Conservation (phyloP, 2,329 filamentous ascomycete genomes). For the Drechslerella coelobrocha region DNA sequence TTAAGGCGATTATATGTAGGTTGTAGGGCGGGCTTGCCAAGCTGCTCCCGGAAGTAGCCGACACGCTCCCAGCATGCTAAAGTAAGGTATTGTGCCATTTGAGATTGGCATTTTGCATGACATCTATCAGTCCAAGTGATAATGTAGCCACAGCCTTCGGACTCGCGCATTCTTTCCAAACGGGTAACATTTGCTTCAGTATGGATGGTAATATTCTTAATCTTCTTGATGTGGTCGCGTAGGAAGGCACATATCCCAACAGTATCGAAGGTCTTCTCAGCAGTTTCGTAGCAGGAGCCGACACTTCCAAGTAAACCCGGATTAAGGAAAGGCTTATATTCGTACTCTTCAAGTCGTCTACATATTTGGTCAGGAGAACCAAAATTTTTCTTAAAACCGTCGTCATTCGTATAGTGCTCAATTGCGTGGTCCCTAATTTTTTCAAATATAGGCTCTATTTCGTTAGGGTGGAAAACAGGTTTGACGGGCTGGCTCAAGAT, state of each 20-base stretch:
- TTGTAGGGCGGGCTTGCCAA: conserved; percentile 16
- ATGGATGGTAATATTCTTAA: conserved; percentile 28
- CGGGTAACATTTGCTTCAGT: conserved; percentile 22
- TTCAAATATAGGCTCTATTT: conserved; percentile 25
- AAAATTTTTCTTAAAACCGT: conserved; percentile 26
- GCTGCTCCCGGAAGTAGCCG: conserved; percentile 18
- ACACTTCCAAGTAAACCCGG: conserved; percentile 10
- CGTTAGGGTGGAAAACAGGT: conserved; percentile 17
- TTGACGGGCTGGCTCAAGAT: conserved; percentile 13
- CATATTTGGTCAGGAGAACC: conserved; percentile 24
- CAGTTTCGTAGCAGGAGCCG: conserved; percentile 27
- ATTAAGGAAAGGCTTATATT: conserved; percentile 16
- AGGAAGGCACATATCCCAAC: conserved; percentile 26
- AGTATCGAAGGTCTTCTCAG: conserved; percentile 34
- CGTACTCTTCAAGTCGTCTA: conserved; percentile 20
- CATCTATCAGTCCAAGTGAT: conserved; percentile 15
- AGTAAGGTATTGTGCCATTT: conserved; percentile 13
- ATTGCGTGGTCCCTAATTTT: conserved; percentile 25
- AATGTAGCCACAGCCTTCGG: conserved; percentile 4
- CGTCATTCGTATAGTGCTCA: conserved; percentile 25
- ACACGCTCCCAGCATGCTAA: conserved; percentile 36
- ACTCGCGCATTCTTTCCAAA: conserved; percentile 8
- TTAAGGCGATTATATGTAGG: conserved; percentile 33
- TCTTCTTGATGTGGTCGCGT: conserved; percentile 16
- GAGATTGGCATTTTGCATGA: neutral